These are phyloP conservation scores for Kandelia obovata DNA, from an alignment of 345 rosid genomes.

Conservation along the genomic window DNA sequence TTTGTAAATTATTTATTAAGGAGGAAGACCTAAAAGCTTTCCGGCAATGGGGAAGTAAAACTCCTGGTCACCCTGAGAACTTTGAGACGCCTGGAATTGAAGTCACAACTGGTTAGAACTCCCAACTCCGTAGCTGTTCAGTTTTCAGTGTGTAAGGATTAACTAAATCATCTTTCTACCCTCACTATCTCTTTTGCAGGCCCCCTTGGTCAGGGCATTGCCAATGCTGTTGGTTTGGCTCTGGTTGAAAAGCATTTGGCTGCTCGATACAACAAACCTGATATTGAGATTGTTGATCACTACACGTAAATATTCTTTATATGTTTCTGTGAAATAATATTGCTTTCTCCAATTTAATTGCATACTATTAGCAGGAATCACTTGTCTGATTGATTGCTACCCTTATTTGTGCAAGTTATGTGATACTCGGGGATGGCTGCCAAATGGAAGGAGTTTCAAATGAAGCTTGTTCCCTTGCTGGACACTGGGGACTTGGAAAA, in stretches of 20 bases:
- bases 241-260: conserved; percentile 93
- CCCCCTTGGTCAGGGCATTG: conserved; percentile 91
- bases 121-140: neutral
- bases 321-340: neutral
- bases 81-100: conserved; percentile 98
- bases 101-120: conserved; percentile 85
- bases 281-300: conserved; percentile 72
- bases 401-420: conserved; percentile 43
- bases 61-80: conserved; percentile 99
- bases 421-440: conserved; percentile 89
- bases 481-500: conserved; percentile 99
- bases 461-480: conserved; percentile 93
- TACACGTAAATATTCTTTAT: conserved; percentile 54
- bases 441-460: conserved; percentile 97
- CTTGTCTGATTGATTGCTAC: neutral
- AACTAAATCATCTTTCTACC: no score
- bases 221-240: conserved; percentile 93
- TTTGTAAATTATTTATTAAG: conserved; percentile 25
- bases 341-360: neutral
- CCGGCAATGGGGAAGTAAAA: conserved; percentile 92
- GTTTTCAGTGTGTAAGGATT: neutral
- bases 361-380: neutral
- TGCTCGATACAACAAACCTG: conserved; percentile 84
- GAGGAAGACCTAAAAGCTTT: conserved; percentile 89
- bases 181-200: conserved; percentile 36